Evolutionary conservation across 108 stramenopile species (phyloP).

Genomic region (Nitzschia sp.): DNA sequence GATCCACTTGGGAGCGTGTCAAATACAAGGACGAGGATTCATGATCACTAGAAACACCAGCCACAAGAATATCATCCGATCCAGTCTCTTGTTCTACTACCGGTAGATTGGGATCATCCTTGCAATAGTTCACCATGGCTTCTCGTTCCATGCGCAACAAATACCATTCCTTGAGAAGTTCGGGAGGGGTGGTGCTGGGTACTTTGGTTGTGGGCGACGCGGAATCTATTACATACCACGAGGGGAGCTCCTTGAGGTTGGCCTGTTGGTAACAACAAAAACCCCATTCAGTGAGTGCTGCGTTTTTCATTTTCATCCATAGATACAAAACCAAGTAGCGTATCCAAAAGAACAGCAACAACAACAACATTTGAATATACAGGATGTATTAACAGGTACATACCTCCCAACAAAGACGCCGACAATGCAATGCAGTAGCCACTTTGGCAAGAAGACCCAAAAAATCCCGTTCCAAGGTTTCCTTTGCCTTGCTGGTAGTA

Average conservation of each 20-base stretch:
- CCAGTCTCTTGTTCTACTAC: too few relatives aligned
- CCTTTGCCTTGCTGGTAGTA: neutral
- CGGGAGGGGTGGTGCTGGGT: neutral
- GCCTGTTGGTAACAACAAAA: too few relatives aligned
- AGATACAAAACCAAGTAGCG: too few relatives aligned
- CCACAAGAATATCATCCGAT: too few relatives aligned
- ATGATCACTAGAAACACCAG: too few relatives aligned
- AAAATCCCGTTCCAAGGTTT: neutral
- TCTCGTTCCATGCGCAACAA: slow-evolving; percentile 11
- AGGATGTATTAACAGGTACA: neutral
- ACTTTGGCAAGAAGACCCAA: slow-evolving; percentile 16
- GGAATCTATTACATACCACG: neutral
- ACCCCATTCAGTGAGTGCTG: too few relatives aligned
- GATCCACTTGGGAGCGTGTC: too few relatives aligned
- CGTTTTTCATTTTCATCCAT: too few relatives aligned
- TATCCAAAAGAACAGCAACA: too few relatives aligned
- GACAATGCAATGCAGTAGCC: slow-evolving; percentile 1
- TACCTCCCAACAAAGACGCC: slow-evolving; percentile 25
- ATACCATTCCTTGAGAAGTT: slow-evolving; percentile 10
- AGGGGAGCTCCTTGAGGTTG: neutral
- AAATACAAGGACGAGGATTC: too few relatives aligned
- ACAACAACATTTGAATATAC: too few relatives aligned
- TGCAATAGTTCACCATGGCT: slow-evolving; percentile 10
- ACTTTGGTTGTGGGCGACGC: neutral
- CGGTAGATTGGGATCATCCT: neutral